A percentile compares a stretch with the other conserved stretches of the same genome.
Evolutionary conservation across 371 early-diverging fungal species (phyloP).

Genomic region (Mycotypha africana): DNA sequence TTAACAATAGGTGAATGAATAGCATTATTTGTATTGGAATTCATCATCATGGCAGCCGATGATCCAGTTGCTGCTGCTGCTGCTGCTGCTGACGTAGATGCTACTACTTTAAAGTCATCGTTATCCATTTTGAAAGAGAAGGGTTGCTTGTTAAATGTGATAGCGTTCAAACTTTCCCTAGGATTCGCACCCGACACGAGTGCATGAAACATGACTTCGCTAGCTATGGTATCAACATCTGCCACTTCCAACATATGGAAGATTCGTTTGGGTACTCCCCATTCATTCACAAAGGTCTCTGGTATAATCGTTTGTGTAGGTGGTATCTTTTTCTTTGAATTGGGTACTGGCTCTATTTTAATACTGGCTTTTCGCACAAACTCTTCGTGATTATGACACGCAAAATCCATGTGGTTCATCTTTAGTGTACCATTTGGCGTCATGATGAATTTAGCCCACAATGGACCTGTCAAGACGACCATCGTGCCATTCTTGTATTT

Average conservation of each 20-base stretch:
- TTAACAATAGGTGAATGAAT: slow-evolving; percentile 20
- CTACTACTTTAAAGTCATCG: not conserved
- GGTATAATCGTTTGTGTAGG: slow-evolving; percentile 15
- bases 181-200: slow-evolving; percentile 14
- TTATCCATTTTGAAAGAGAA: not conserved
- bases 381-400: slow-evolving; percentile 28
- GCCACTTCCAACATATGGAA: slow-evolving; percentile 21
- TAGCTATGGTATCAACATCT: slow-evolving; percentile 14
- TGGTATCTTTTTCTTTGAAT: slow-evolving; percentile 19
- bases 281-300: slow-evolving; percentile 27
- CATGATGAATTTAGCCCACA: slow-evolving; percentile 23
- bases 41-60: not conserved
- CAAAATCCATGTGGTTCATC: slow-evolving; percentile 32
- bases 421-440: slow-evolving; percentile 23
- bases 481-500: slow-evolving; percentile 27
- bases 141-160: slow-evolving; percentile 13
- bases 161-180: slow-evolving; percentile 20
- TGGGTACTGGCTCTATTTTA: slow-evolving; percentile 8
- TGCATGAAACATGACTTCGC: slow-evolving; percentile 20
- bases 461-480: slow-evolving; percentile 29
- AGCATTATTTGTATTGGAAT: not conserved
- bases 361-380: slow-evolving; percentile 18
- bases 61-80: not conserved
- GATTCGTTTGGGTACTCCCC: slow-evolving; percentile 33
- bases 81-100: not conserved